These are phyloP conservation scores for Aureobasidium sp. DNA, from an alignment of 2,329 filamentous ascomycete genomes.

Conservation along the genomic window DNA sequence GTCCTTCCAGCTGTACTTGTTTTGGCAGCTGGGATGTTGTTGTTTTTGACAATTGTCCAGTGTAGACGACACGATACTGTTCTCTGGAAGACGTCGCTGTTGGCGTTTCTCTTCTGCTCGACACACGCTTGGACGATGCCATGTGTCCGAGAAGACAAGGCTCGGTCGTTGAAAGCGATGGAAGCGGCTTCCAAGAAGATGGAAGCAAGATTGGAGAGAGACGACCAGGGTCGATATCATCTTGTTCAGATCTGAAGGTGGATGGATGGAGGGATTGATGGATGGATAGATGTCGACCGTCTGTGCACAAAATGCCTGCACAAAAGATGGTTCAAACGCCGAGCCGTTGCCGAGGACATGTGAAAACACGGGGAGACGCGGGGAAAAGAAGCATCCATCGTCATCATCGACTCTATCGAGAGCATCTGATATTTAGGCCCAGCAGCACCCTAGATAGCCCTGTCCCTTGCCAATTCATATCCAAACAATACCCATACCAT, in stretches of 20 bases:
- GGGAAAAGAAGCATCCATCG: background rate
- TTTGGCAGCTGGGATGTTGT: background rate
- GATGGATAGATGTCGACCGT: background rate
- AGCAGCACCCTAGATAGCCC: background rate
- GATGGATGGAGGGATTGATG: no score
- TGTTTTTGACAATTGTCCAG: background rate
- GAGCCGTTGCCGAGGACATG: background rate
- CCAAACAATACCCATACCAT: background rate
- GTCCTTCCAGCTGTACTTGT: background rate
- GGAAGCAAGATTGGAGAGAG: background rate
- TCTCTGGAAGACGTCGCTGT: constrained; percentile 6
- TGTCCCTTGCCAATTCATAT: background rate
- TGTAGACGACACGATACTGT: background rate
- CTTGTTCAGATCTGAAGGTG: background rate
- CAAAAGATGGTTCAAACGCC: background rate
- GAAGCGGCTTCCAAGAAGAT: constrained; percentile 3
- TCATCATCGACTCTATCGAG: background rate
- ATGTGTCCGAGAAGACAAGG: background rate
- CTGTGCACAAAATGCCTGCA: background rate
- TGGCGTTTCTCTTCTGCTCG: constrained; percentile 10
- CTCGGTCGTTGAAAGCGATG: background rate
- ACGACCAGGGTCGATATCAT: constrained; percentile 1
- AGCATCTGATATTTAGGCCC: background rate
- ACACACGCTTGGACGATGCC: background rate
- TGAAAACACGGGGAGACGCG: constrained; percentile 4